Conservation (phyloP, 108 stramenopile species). For the Skeletonema marinoi region DNA sequence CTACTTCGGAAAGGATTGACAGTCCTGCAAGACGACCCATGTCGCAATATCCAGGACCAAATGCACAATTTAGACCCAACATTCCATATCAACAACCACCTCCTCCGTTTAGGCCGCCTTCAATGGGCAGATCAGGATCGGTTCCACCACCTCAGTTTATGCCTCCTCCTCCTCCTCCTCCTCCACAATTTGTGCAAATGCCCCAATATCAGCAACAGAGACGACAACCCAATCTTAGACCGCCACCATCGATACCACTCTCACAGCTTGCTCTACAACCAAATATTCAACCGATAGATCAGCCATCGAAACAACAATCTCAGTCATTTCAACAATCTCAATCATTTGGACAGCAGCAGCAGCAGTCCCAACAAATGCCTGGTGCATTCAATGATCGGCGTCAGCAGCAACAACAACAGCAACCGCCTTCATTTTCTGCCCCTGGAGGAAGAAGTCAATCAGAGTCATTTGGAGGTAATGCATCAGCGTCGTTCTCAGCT, state of each 20-base stretch:
- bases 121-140: neutral
- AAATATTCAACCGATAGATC: neutral
- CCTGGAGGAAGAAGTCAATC: neutral
- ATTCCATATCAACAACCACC: neutral
- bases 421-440: neutral
- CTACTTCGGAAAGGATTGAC: neutral
- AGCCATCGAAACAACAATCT: neutral
- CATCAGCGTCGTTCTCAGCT: neutral
- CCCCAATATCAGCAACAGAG: neutral
- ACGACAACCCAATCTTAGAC: neutral
- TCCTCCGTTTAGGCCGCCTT: neutral
- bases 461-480: neutral
- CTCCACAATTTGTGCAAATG: neutral
- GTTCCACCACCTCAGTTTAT: neutral
- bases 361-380: neutral
- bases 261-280: slow-evolving; percentile 1
- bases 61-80: neutral
- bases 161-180: neutral
- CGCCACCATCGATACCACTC: neutral
- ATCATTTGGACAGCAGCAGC: neutral
- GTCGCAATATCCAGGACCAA: neutral
- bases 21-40: neutral
- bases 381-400: neutral
- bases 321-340: neutral
- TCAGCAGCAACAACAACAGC: neutral